These are phyloP conservation scores for Dactylorhiza incarnata DNA, from an alignment of 106 monocot genomes.

Conservation along the genomic window DNA sequence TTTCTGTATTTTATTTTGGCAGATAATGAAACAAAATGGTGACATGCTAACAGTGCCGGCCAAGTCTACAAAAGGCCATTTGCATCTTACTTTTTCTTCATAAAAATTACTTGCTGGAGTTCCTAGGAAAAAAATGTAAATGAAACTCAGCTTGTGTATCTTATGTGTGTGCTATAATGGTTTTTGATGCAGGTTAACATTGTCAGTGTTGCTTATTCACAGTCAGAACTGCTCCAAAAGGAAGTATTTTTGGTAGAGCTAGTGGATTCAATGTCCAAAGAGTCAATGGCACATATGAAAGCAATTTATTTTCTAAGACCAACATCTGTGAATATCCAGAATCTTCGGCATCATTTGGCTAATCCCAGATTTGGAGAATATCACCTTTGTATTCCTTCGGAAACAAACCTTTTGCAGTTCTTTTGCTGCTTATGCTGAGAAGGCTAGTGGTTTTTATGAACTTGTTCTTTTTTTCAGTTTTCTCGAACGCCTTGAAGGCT, in stretches of 20 bases:
- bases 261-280: conserved; percentile 72
- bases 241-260: conserved; percentile 95
- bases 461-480: conserved; percentile 48
- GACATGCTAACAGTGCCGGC: background rate
- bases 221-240: conserved; percentile 85
- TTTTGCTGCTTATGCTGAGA: background rate
- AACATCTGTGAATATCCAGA: conserved; percentile 89
- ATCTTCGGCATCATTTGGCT: conserved; percentile 71
- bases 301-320: conserved; percentile 94
- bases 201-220: conserved; percentile 94
- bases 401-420: background rate
- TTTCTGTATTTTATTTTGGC: background rate
- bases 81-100: background rate
- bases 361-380: conserved; percentile 92
- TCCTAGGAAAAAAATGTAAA: background rate
- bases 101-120: background rate
- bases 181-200: conserved; percentile 66
- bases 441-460: background rate
- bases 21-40: background rate
- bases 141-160: background rate
- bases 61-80: background rate
- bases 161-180: conserved; percentile 3
- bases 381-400: conserved; percentile 68
- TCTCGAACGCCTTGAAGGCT: conserved; percentile 92
- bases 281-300: conserved; percentile 95